phyloP scores from a whole-genome alignment of 2,329 filamentous ascomycete species.

The Penicillium sp. region DNA sequence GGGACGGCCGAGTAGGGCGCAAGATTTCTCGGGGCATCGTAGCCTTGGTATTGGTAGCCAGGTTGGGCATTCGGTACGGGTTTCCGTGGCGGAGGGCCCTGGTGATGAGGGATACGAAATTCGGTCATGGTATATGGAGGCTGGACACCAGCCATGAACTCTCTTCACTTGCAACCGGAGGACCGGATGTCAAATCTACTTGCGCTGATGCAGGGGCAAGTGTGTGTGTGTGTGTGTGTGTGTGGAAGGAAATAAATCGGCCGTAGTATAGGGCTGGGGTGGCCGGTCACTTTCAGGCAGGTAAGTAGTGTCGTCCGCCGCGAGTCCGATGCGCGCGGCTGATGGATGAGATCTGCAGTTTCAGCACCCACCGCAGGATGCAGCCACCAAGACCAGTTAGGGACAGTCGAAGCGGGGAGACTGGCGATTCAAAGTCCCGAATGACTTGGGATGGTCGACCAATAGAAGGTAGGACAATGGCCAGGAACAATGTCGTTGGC shows the following conservation, averaged over 20 bases:
- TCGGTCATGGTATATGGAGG: slow-evolving; percentile 40
- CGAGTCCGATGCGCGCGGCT: slow-evolving; percentile 25
- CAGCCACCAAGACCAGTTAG: slow-evolving; percentile 12
- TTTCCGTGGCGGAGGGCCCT: slow-evolving; percentile 37
- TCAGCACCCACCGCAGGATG: slow-evolving; percentile 21
- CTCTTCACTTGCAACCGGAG: slow-evolving; percentile 1
- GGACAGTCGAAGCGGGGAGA: slow-evolving; percentile 3
- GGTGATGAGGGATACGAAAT: slow-evolving; percentile 42
- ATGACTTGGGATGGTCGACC: neutral
- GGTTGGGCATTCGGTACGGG: slow-evolving; percentile 30
- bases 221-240: no score
- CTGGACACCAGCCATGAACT: slow-evolving; percentile 35
- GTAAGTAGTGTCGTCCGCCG: slow-evolving; percentile 8
- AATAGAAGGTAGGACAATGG: slow-evolving; percentile 13
- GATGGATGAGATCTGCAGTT: slow-evolving; percentile 23
- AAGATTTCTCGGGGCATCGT: slow-evolving; percentile 30
- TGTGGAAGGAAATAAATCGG: neutral
- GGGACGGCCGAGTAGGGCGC: slow-evolving; percentile 31
- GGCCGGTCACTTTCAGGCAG: slow-evolving; percentile 6
- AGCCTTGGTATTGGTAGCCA: slow-evolving; percentile 31
- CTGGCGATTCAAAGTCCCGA: slow-evolving; percentile 4
- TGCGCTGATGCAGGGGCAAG: slow-evolving; percentile 4
- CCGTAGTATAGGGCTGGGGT: neutral
- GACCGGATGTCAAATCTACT: neutral
- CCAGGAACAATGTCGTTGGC: slow-evolving; percentile 10